A percentile compares a stretch with the other conserved stretches of the same genome.
phyloP scores from a whole-genome alignment of 108 stramenopile species.

The Fragilariopsis cylindrus region DNA sequence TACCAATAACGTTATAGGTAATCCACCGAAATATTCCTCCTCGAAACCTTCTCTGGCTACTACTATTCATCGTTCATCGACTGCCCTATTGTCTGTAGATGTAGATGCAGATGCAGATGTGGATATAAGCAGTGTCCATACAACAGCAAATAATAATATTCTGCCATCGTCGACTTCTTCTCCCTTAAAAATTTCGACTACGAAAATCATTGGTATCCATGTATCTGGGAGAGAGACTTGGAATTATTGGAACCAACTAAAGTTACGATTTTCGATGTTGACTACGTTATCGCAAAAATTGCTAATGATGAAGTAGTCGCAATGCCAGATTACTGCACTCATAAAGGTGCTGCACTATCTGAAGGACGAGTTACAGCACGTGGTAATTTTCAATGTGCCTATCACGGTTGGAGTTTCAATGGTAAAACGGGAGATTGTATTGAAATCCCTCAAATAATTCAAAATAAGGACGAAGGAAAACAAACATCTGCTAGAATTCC shows the following conservation, averaged over 20 bases:
- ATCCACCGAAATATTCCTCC: no score
- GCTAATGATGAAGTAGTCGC: conserved; percentile 36
- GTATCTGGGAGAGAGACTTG: conserved; percentile 61
- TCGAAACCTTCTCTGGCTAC: no score
- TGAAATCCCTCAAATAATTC: conserved; percentile 59
- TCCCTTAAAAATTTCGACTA: conserved; percentile 56
- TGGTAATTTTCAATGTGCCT: conserved; percentile 64
- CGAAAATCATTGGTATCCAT: conserved; percentile 63
- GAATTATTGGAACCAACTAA: conserved; percentile 50
- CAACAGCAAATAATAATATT: neutral
- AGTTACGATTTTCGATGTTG: conserved; percentile 70
- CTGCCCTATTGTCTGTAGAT: no score
- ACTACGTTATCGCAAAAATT: conserved; percentile 60
- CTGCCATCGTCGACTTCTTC: neutral
- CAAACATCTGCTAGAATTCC: conserved; percentile 6
- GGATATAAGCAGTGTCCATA: neutral
- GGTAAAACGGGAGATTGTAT: conserved; percentile 51
- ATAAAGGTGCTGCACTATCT: conserved; percentile 58
- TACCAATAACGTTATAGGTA: no score
- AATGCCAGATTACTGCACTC: conserved; percentile 62
- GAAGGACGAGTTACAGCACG: conserved; percentile 61
- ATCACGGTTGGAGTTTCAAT: conserved; percentile 76
- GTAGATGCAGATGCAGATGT: no score
- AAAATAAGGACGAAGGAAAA: conserved; percentile 2
- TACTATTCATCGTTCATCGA: no score